A percentile compares a stretch with the other conserved stretches of the same genome.
Conservation (phyloP, 2,329 filamentous ascomycete species). For the Venturia asperata region DNA sequence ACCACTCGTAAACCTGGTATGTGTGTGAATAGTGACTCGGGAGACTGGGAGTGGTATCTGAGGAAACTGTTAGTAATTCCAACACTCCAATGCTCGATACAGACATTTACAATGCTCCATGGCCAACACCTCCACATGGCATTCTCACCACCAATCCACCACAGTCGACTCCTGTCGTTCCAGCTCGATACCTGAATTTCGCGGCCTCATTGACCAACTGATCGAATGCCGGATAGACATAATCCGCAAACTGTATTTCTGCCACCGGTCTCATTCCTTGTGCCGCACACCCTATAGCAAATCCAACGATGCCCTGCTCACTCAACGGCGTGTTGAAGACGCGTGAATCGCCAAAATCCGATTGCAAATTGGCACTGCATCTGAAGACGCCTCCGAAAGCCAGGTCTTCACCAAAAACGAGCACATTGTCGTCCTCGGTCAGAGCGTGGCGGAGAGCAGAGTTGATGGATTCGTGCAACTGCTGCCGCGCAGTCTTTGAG, state of each 20-base stretch:
- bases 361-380: slow-evolving; percentile 83
- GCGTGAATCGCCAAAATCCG: slow-evolving; percentile 76
- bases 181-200: slow-evolving; percentile 74
- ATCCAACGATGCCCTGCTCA: slow-evolving; percentile 91
- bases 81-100: background rate
- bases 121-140: slow-evolving; percentile 84
- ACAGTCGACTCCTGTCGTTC: slow-evolving; percentile 45
- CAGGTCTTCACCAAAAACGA: slow-evolving; percentile 94
- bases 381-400: slow-evolving; percentile 95
- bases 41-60: slow-evolving; percentile 78
- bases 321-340: slow-evolving; percentile 95
- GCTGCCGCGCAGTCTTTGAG: slow-evolving; percentile 73
- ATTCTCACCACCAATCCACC: slow-evolving; percentile 83
- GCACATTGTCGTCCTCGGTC: slow-evolving; percentile 72
- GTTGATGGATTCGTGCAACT: slow-evolving; percentile 91
- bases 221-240: slow-evolving; percentile 87
- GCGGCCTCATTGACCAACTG: slow-evolving; percentile 91
- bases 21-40: slow-evolving; percentile 82
- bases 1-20: slow-evolving; percentile 79
- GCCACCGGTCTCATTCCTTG: slow-evolving; percentile 90
- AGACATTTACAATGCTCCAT: slow-evolving; percentile 63
- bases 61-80: background rate
- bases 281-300: slow-evolving; percentile 81
- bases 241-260: slow-evolving; percentile 94
- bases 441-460: slow-evolving; percentile 78